A percentile compares a stretch with the other conserved stretches of the same genome.
Evolutionary conservation across 1,284 basidiomycete species (phyloP).

Genomic region (Inonotus obliquus): DNA sequence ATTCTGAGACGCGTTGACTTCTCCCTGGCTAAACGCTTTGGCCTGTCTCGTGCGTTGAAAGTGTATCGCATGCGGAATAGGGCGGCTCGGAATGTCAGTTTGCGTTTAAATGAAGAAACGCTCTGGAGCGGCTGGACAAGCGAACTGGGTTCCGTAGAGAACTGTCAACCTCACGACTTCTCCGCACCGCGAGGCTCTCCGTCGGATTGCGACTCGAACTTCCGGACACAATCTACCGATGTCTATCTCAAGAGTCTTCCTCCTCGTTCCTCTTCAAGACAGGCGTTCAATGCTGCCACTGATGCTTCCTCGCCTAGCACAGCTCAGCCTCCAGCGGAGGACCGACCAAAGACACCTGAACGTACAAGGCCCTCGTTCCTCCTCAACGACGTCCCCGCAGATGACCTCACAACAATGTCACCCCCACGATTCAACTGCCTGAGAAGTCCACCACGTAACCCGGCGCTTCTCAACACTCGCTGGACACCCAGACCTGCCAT

Average conservation of each 20-base stretch:
- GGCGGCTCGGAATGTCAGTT: too few relatives aligned
- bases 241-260: neutral
- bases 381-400: constrained; percentile 5
- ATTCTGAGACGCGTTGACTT: neutral
- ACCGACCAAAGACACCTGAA: neutral
- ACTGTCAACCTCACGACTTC: too few relatives aligned
- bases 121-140: too few relatives aligned
- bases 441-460: constrained; percentile 4
- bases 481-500: constrained; percentile 9
- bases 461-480: constrained; percentile 5
- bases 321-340: neutral
- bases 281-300: neutral
- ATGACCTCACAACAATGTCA: neutral
- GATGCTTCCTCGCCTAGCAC: neutral
- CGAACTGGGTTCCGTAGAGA: too few relatives aligned
- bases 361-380: neutral
- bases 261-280: neutral
- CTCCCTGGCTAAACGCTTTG: neutral
- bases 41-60: neutral
- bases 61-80: too few relatives aligned
- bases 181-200: too few relatives aligned
- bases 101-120: too few relatives aligned
- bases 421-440: neutral
- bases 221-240: too few relatives aligned
- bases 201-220: neutral